Evolutionary conservation across 495 filamentous ascomycete species (phyloP).

Genomic region (Staphylotrichum tortipilum): DNA sequence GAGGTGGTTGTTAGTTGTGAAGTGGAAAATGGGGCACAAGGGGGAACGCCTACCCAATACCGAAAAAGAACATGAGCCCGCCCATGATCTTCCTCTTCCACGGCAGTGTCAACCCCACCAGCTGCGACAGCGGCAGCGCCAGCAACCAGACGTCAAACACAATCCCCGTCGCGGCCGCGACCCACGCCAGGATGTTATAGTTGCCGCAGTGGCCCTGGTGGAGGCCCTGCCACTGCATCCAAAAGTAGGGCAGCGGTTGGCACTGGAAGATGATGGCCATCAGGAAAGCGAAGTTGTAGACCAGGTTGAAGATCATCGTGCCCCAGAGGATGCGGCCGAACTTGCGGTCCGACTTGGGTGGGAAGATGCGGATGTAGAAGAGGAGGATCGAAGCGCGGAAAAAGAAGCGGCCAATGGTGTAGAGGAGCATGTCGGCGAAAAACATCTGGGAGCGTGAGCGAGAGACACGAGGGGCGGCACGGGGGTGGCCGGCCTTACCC

Average conservation of each 20-base stretch:
- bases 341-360: conserved; percentile 12
- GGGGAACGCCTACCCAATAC: conserved; percentile 24
- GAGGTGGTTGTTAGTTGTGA: neutral
- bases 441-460: conserved; percentile 11
- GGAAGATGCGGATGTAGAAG: conserved; percentile 44
- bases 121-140: conserved; percentile 26
- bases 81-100: conserved; percentile 28
- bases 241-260: conserved; percentile 26
- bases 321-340: conserved; percentile 19
- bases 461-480: neutral
- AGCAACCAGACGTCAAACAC: conserved; percentile 29
- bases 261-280: conserved; percentile 36
- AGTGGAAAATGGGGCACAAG: no score
- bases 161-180: conserved; percentile 25
- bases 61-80: conserved; percentile 30
- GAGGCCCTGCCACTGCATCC: conserved; percentile 22
- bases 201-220: conserved; percentile 22
- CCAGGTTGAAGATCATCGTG: conserved; percentile 24
- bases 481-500: neutral
- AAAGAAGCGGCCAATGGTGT: conserved; percentile 28
- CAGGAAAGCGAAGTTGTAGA: conserved; percentile 30
- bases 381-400: conserved; percentile 41
- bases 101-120: conserved; percentile 24
- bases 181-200: conserved; percentile 18
- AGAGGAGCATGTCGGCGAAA: conserved; percentile 25